Evolutionary conservation across 2,329 filamentous ascomycete species (phyloP).

Genomic region (Pseudogymnoascus pannorum): DNA sequence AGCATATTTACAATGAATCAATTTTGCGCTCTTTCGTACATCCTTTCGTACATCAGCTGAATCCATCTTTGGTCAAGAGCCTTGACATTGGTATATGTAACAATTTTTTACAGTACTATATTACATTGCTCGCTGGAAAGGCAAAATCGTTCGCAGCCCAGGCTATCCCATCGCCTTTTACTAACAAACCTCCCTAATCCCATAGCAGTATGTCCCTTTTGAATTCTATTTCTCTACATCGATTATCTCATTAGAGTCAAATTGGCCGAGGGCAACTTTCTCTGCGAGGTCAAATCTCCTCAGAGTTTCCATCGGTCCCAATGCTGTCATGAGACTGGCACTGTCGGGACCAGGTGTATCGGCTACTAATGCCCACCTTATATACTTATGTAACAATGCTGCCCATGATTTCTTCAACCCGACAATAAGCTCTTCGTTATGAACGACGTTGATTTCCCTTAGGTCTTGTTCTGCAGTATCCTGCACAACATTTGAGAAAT

Average conservation of each 20-base stretch:
- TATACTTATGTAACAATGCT: conserved; percentile 44
- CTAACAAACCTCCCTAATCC: not conserved
- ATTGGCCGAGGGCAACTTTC: conserved; percentile 11
- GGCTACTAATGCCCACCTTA: conserved; percentile 49
- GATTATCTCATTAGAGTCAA: not conserved
- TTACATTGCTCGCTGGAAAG: not conserved
- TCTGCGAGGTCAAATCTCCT: conserved; percentile 28
- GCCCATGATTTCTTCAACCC: conserved; percentile 28
- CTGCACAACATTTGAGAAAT: conserved; percentile 13
- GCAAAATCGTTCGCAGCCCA: not conserved
- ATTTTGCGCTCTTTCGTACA: not conserved
- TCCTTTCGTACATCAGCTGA: too few species aligned
- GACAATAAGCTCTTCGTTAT: not conserved
- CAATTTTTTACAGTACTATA: conserved; percentile 1
- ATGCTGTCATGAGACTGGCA: conserved; percentile 44
- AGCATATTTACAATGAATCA: conserved; percentile 2
- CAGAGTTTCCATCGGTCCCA: conserved; percentile 46
- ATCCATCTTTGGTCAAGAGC: not conserved
- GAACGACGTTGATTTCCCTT: conserved; percentile 17
- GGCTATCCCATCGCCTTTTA: not conserved
- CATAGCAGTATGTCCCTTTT: not conserved
- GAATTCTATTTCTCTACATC: not conserved
- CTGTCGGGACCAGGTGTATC: conserved; percentile 46
- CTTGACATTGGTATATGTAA: conserved; percentile 3
- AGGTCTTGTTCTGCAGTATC: conserved; percentile 12